phyloP scores from a whole-genome alignment of 176 grass and related monocot genomes.

The Leersia perrieri region DNA sequence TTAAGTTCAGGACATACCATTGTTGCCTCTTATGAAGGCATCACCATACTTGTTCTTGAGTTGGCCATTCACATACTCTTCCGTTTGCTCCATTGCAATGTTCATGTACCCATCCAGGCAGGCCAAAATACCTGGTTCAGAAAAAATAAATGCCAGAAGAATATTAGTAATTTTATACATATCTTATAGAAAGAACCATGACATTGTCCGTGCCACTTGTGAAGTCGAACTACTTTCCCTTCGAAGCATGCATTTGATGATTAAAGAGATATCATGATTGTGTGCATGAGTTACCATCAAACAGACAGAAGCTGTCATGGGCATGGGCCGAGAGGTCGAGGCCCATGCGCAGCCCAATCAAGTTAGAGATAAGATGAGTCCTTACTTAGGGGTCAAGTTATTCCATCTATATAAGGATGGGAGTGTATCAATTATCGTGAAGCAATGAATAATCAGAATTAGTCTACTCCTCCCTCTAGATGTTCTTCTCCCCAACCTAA shows the following conservation, averaged over 20 bases:
- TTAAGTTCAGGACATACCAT: slow-evolving; percentile 55
- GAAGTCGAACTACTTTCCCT: not conserved
- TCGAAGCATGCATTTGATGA: not conserved
- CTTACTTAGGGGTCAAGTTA: no score
- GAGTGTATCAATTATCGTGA: no score
- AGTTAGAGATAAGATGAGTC: no score
- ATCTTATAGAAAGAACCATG: not conserved
- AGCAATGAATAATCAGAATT: no score
- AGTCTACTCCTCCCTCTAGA: no score
- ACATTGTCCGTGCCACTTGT: not conserved
- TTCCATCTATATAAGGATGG: no score
- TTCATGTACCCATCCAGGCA: slow-evolving; percentile 98
- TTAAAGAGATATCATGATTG: not conserved
- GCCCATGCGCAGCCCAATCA: no score
- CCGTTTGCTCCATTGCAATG: slow-evolving; percentile 96
- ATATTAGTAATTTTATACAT: not conserved
- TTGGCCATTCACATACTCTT: slow-evolving; percentile 93
- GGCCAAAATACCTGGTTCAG: slow-evolving; percentile 70
- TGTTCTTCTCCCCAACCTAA: no score
- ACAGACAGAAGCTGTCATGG: no score
- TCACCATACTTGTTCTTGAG: slow-evolving; percentile 98
- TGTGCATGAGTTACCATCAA: not conserved
- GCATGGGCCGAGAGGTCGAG: no score
- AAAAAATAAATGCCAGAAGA: not conserved
- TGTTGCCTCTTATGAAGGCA: slow-evolving; percentile 97